Evolutionary conservation across 2,329 filamentous ascomycete species (phyloP), one percentile per base, ranked within the genome.

Genomic region (Alternaria alternata): DNA sequence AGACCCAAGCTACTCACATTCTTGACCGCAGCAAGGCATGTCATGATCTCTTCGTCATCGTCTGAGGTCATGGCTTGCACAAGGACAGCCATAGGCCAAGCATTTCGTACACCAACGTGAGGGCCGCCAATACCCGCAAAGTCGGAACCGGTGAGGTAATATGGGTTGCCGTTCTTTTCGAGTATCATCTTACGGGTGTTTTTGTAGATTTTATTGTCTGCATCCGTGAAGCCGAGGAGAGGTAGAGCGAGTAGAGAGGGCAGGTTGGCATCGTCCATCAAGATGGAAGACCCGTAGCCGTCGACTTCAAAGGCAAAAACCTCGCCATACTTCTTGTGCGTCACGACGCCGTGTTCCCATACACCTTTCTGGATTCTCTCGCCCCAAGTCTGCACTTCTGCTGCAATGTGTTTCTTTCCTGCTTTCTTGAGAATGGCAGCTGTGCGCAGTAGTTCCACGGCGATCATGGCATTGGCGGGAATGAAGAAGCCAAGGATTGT

Each of bases 61-160:
- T 94, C 86, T 6, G 89, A 91, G 0, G 95, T 99, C 85, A 95
- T 93, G 3, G 92, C 93, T 79, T 97, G 94, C 20, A 97, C 87
- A 8, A 99, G 84, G 63, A 97, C 82, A 75, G 92, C 95, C 93
- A 99, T 98, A 0, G 95, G 95, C 95, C 95, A 99, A 7, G 94
- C 95, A 67, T 97, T 92, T 70, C 87, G 83, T n/a, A 96, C 81
- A 0, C 95, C 95, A 67, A 97, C 91, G 66, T 90, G 88, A 32
- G 88, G 88, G 2, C 93, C 95, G 69, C 95, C 95, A 68, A 99
- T 97, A 7, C 95, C 95, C 49, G 87, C 86, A 73, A 99, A 97
- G 0, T 87, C 88, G 16, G 80, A 81, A 2, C 95, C 95, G 26
- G 84, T 84, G 7, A 99, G 84, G 75, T 89, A 98, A 76, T 97